Percentiles rank a stretch among this genome's conserved stretches.
Evolutionary conservation across 2,329 filamentous ascomycete genomes (phyloP).

Genomic region (Thermoascus crustaceus): DNA sequence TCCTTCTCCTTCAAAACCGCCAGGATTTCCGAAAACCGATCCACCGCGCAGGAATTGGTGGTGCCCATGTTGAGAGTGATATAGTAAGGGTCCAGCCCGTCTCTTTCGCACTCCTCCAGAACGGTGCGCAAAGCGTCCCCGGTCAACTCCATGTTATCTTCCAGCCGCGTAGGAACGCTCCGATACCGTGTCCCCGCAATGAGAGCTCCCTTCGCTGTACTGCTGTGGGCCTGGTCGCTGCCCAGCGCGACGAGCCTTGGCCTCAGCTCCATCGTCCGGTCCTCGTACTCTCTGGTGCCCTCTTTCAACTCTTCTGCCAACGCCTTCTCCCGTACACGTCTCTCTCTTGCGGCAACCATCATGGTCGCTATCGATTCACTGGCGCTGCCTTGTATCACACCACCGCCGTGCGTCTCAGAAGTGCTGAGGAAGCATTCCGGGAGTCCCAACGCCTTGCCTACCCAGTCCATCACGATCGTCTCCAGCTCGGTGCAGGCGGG

Average conservation of each 20-base stretch:
- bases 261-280: conserved; percentile 58
- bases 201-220: conserved; percentile 77
- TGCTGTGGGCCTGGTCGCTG: conserved; percentile 71
- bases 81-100: conserved; percentile 77
- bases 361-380: conserved; percentile 80
- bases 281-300: conserved; percentile 53
- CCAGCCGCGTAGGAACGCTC: conserved; percentile 54
- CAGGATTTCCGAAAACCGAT: conserved; percentile 67
- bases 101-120: conserved; percentile 56
- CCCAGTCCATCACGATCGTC: conserved; percentile 87
- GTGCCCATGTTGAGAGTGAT: conserved; percentile 77
- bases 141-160: conserved; percentile 62
- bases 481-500: conserved; percentile 90
- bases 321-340: conserved; percentile 58
- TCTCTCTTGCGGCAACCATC: conserved; percentile 79
- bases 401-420: conserved; percentile 60
- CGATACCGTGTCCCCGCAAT: conserved; percentile 79
- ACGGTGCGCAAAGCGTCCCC: conserved; percentile 53
- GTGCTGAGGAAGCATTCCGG: conserved; percentile 67
- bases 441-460: conserved; percentile 66
- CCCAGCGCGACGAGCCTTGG: conserved; percentile 71
- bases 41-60: conserved; percentile 79
- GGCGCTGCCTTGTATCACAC: conserved; percentile 89
- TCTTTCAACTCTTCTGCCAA: conserved; percentile 40
- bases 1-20: conserved; percentile 40